These are phyloP conservation scores for Salicornia ramosissima DNA, from an alignment of 148 eudicot genomes.

Conservation along the genomic window DNA sequence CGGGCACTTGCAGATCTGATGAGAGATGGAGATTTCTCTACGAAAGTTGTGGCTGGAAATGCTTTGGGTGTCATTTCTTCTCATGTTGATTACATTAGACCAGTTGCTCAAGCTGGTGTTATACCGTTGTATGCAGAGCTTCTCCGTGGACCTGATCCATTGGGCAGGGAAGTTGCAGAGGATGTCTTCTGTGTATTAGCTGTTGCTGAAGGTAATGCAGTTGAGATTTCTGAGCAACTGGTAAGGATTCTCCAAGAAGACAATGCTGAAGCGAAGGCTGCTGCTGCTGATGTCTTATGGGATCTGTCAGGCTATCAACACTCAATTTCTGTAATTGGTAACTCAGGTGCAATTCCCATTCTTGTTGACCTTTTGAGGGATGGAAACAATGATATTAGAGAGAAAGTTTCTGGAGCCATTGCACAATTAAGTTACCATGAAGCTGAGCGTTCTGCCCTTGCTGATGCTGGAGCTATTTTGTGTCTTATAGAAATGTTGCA, in stretches of 20 bases:
- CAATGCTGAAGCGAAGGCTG: slow-evolving; percentile 35
- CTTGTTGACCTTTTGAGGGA: slow-evolving; percentile 41
- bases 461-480: slow-evolving; percentile 43
- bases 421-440: slow-evolving; percentile 43
- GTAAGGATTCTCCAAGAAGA: slow-evolving; percentile 39
- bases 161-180: slow-evolving; percentile 53
- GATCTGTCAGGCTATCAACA: slow-evolving; percentile 39
- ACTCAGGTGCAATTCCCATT: slow-evolving; percentile 43
- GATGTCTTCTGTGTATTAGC: slow-evolving; percentile 51
- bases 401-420: slow-evolving; percentile 44
- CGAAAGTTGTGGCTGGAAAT: slow-evolving; percentile 51
- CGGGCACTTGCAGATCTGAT: slow-evolving; percentile 41
- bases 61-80: slow-evolving; percentile 56
- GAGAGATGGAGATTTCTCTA: slow-evolving; percentile 32
- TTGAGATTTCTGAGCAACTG: slow-evolving; percentile 34
- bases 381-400: slow-evolving; percentile 28
- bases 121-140: slow-evolving; percentile 51
- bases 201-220: slow-evolving; percentile 39
- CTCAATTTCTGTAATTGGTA: slow-evolving; percentile 25
- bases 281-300: slow-evolving; percentile 53
- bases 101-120: slow-evolving; percentile 44
- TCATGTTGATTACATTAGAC: slow-evolving; percentile 46
- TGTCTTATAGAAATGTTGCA: slow-evolving; percentile 40
- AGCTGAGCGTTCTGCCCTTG: slow-evolving; percentile 35
- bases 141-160: slow-evolving; percentile 36